These are phyloP conservation scores for Yamadazyma blattariae DNA, from an alignment of 1,139 yeast species.

Conservation along the genomic window DNA sequence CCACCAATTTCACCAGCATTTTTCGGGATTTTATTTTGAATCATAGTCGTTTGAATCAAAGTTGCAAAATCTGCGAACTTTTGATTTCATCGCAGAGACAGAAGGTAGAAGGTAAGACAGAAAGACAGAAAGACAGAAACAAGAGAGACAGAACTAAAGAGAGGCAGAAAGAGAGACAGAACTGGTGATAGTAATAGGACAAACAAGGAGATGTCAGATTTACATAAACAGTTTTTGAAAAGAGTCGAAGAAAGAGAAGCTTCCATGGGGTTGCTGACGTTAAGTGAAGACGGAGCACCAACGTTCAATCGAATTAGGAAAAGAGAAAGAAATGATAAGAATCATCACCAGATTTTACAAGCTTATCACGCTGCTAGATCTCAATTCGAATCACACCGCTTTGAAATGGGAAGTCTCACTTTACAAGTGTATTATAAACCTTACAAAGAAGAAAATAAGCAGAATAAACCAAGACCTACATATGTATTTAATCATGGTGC, in stretches of 20 bases:
- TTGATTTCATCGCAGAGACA: too few relatives aligned
- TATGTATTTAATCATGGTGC: slow-evolving; percentile 91
- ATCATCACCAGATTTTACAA: slow-evolving; percentile 20
- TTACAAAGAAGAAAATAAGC: slow-evolving; percentile 39
- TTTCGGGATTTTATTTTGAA: too few relatives aligned
- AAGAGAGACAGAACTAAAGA: too few relatives aligned
- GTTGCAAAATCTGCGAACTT: too few relatives aligned
- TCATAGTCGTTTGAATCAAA: too few relatives aligned
- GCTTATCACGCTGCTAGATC: slow-evolving; percentile 4
- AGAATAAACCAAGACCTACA: slow-evolving; percentile 18
- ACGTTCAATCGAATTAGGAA: slow-evolving; percentile 9
- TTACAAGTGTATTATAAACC: slow-evolving; percentile 60
- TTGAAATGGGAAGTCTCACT: neutral
- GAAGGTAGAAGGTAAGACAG: too few relatives aligned
- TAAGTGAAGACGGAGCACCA: slow-evolving; percentile 28
- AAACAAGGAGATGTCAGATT: slow-evolving; percentile 35
- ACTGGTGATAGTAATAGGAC: too few relatives aligned
- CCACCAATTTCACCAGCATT: too few relatives aligned
- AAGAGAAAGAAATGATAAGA: slow-evolving; percentile 12
- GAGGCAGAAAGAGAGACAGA: too few relatives aligned
- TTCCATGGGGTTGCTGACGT: slow-evolving; percentile 31
- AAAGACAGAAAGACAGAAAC: too few relatives aligned
- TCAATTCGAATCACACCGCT: neutral
- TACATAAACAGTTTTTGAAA: slow-evolving; percentile 40
- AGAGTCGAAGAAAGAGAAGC: slow-evolving; percentile 37